Conservation (phyloP, 805 yeast species). For the Candida hungchunana region DNA sequence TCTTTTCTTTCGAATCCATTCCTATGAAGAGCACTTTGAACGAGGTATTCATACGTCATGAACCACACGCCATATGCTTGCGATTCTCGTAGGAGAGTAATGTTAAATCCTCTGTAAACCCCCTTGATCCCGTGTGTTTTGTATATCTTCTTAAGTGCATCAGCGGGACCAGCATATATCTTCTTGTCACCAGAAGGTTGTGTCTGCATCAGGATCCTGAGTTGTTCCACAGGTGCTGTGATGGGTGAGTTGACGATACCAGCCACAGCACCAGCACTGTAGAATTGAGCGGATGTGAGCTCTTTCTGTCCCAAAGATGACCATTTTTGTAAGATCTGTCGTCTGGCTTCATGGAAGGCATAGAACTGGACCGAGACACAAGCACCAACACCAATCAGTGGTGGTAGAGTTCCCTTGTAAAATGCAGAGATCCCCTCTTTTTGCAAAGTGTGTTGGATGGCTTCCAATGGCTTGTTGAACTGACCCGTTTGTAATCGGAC, state of each 20-base stretch:
- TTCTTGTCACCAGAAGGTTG: slow-evolving; percentile 43
- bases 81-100: slow-evolving; percentile 80
- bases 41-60: slow-evolving; percentile 83
- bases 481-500: slow-evolving; percentile 88
- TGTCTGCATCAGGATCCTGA: slow-evolving; percentile 90
- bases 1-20: slow-evolving; percentile 48
- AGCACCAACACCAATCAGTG: slow-evolving; percentile 91
- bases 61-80: slow-evolving; percentile 89
- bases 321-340: slow-evolving; percentile 52
- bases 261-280: slow-evolving; percentile 82
- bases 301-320: slow-evolving; percentile 31
- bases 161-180: slow-evolving; percentile 62
- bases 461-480: slow-evolving; percentile 75
- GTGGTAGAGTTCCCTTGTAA: slow-evolving; percentile 92
- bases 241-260: slow-evolving; percentile 87
- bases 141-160: slow-evolving; percentile 77
- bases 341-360: slow-evolving; percentile 81
- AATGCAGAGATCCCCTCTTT: slow-evolving; percentile 86
- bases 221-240: slow-evolving; percentile 93
- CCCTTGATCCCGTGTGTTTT: slow-evolving; percentile 70
- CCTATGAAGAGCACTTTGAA: slow-evolving; percentile 43
- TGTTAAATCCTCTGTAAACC: slow-evolving; percentile 79
- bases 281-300: slow-evolving; percentile 63
- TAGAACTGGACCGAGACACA: slow-evolving; percentile 96
- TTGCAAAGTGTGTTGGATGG: slow-evolving; percentile 59